A percentile compares a stretch with the other conserved stretches of the same genome.
phyloP scores from a whole-genome alignment of 192 early-diverging fungal species.

The Umbelopsis sp. region DNA sequence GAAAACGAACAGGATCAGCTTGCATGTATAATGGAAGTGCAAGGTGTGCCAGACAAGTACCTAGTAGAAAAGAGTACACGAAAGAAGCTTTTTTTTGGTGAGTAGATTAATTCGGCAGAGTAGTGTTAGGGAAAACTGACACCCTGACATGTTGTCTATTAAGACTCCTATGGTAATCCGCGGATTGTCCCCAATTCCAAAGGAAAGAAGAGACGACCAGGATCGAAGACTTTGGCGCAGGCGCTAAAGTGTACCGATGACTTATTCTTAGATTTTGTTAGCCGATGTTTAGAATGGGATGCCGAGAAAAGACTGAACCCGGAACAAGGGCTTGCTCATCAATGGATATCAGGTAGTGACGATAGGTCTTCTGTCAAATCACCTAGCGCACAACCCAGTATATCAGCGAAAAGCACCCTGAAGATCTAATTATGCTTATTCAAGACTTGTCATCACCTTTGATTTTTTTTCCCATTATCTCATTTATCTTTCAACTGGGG shows the following conservation, averaged over 20 bases:
- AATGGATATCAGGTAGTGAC: slow-evolving; percentile 62
- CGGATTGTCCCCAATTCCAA: slow-evolving; percentile 80
- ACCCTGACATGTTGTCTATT: slow-evolving; percentile 15
- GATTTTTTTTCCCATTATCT: too few relatives aligned
- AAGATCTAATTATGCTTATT: too few relatives aligned
- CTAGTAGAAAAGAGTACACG: slow-evolving; percentile 80
- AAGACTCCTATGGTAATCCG: slow-evolving; percentile 58
- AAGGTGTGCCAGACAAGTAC: slow-evolving; percentile 75
- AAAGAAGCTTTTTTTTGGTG: slow-evolving; percentile 88
- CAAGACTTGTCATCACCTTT: too few relatives aligned
- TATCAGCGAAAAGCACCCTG: neutral
- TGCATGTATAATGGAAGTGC: slow-evolving; percentile 92
- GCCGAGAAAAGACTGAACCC: slow-evolving; percentile 87
- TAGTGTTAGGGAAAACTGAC: neutral
- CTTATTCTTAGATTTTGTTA: slow-evolving; percentile 86
- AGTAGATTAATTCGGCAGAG: slow-evolving; percentile 37
- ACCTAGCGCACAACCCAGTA: neutral
- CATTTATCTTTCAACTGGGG: too few relatives aligned
- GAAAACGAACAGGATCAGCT: slow-evolving; percentile 98
- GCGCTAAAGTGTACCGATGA: slow-evolving; percentile 77
- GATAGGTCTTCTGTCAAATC: neutral
- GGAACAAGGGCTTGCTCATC: slow-evolving; percentile 81
- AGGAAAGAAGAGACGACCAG: slow-evolving; percentile 84
- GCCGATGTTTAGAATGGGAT: slow-evolving; percentile 86
- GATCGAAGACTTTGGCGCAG: slow-evolving; percentile 73